Evolutionary conservation across 2,329 filamentous ascomycete species (phyloP), one percentile per base, ranked within the genome.

Genomic region (Botryotinia globosa): DNA sequence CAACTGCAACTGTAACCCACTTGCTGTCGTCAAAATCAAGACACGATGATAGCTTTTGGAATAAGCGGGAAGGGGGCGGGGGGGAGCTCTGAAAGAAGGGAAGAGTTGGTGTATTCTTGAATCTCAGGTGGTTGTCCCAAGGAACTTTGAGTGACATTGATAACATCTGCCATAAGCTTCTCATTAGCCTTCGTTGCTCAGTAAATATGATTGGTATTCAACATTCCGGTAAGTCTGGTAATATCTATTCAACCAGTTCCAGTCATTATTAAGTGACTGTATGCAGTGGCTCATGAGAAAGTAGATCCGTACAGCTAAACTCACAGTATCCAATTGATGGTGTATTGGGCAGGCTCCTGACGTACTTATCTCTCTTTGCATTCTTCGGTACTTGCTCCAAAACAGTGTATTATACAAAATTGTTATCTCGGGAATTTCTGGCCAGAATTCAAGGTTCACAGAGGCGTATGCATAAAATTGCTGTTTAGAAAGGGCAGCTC

Each of bases 261-360:
- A 65, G 14, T 18, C 29, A 16, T 6, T 34, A 8, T 44, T 10
- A 22, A 37, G n/a, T 14, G 12, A 48, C 1, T 25, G 12, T 10
- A 0, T n/a, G 22, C 42, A 65, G 20, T 82, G 48, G 82, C 82
- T 77, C 75, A 29, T 81, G 79, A 45, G 20, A 72, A 54, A 34
- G 56, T 72, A 4, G 14, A n/a, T 7, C 2, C 48, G 20, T 10
- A 54, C 25, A 14, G 25, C 25, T 14, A 14, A 51, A n/a, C 25
- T n/a, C 12, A 51, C 10, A 51, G 25, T 16, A 16, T n/a, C 25
- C 0, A n/a, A n/a, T 14, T 16, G 12, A 14, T n/a, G 25, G 12
- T n/a, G 10, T 51, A n/a, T n/a, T n/a, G 48, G 5, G 6, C 48
- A 51, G 25, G 12, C 2, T 16, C 25, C 12, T 54, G 5, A n/a